Base-by-base conservation (phyloP, 1,284 basidiomycete species). In the Cryptococcus depauperatus region DNA sequence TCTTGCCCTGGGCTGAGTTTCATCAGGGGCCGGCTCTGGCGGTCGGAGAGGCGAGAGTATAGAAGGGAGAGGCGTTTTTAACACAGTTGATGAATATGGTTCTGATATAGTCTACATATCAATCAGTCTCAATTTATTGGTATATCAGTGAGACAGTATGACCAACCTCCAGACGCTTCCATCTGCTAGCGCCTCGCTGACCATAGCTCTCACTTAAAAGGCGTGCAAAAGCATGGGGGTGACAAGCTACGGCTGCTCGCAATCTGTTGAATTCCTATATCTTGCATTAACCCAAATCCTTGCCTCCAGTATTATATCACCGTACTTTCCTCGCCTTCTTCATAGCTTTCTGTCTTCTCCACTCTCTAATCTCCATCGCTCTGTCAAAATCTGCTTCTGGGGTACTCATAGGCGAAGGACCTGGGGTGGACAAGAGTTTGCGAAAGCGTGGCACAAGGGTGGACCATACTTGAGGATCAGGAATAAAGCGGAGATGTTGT, bases 391-490 rank as follows among this genome's bases (percentile, higher is more conserved):
- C 33, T 11, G 41, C 40, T 35, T 26, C 8, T 11, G 27, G 9
- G 9, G 35, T 10, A 5, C 11, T 29, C 5, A 18, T 2, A 1
- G 27, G 22, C 19, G 41, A 43, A 7, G 38, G 19, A 11, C 34
- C 32, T 21, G 30, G 27, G 30, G 33, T 41, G n/a, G 30, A 37
- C n/a, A 46, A 25, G 30, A 55, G 37, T 22, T 28, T 34, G 25
- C 52, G 39, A 48, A 61, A 56, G 7, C 46, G 39, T 0, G 64
- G 62, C 7, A 48, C 43, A 11, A 59, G 38, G 6, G 54, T 35
- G 5, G 46, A 29, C 66, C 66, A 69, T 21, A 67, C 43, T 28
- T 67, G 60, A 6, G 64, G 64, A 48, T 69, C 65, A 7, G 61
- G 64, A 0, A 69, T 14, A 18, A 53, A 46, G 3, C 55, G 54